Evolutionary conservation across 2,329 filamentous ascomycete species (phyloP), one percentile per base, ranked within the genome.

Genomic region (Phialophora macrospora): DNA sequence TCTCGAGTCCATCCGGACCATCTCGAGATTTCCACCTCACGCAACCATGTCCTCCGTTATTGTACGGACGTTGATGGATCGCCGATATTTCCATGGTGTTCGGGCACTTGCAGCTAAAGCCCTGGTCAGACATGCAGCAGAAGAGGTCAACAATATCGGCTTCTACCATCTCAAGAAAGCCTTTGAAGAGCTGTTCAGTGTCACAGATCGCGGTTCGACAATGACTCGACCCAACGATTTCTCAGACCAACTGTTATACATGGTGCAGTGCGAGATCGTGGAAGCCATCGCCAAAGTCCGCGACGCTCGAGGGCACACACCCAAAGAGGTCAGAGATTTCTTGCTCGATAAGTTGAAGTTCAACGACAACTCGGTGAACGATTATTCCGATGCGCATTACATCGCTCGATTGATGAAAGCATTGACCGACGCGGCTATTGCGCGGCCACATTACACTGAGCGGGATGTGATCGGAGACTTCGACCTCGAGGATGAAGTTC

Each of bases 181-280:
- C 0, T 99, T 96, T 74, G 88, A 91, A 62, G 89, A 94, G 71
- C 87, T 97, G 71, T 98, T 95, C 75, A 98, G 93, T 79, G 87
- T 92, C 62, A 87, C 89, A 1, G 89, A 88, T 44, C 64, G 67
- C 17, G 64, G 63, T 20, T 90, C 89, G 1, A 85, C 86, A 24
- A 94, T 93, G 80, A 92, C 93, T 2, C 85, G 88, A 26, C 90
- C 93, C 0, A 99, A 99, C 72, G 91, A 99, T 77, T 99, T 98
- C 74, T 87, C 87, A 0, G 91, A 98, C 77, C 91, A 93, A 72
- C 88, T 89, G 59, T 86, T 90, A 68, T 99, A 98, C 77, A 84
- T 90, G 54, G 87, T 98, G 6, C 92, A 97, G 72, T 88, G 89
- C 70, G 88, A 91, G 12, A 95, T 99, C 60, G 88, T 93, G 0